A percentile compares a stretch with the other conserved stretches of the same genome.
Conservation (phyloP, 805 yeast genomes). For the Debaryomyces prosopidis region DNA sequence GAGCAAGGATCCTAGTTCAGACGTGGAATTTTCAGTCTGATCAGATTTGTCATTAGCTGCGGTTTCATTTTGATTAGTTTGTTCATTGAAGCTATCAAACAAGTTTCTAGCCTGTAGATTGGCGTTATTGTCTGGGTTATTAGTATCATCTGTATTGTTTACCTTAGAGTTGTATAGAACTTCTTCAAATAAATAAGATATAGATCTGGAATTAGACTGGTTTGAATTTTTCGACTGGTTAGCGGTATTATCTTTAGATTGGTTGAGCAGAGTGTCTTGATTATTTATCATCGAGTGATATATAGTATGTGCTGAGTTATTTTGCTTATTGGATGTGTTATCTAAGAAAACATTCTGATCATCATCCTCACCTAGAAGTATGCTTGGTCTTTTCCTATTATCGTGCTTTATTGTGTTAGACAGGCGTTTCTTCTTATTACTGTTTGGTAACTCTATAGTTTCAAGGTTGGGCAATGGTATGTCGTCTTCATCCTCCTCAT, state of each 20-base stretch:
- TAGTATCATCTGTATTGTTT: neutral
- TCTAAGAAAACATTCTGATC: slow-evolving; percentile 38
- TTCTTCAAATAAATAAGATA: slow-evolving; percentile 34
- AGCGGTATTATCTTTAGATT: slow-evolving; percentile 5
- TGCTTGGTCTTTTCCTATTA: slow-evolving; percentile 11
- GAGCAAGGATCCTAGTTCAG: slow-evolving; percentile 22
- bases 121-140: neutral
- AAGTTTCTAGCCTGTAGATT: slow-evolving; percentile 6
- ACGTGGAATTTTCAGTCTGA: slow-evolving; percentile 18
- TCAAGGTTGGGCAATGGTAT: slow-evolving; percentile 20
- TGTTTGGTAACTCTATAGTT: slow-evolving; percentile 16
- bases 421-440: slow-evolving; percentile 2
- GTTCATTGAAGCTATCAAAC: slow-evolving; percentile 5
- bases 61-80: slow-evolving; percentile 5
- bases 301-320: slow-evolving; percentile 27
- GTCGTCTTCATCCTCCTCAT: slow-evolving; percentile 16
- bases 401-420: neutral
- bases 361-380: slow-evolving; percentile 14
- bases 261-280: slow-evolving; percentile 3
- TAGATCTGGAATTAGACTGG: slow-evolving; percentile 25
- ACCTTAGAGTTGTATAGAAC: slow-evolving; percentile 12
- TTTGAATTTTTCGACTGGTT: slow-evolving; percentile 7
- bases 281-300: slow-evolving; percentile 27
- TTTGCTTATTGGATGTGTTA: slow-evolving; percentile 11
- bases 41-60: slow-evolving; percentile 3